Percentiles rank a stretch among this genome's conserved stretches.
These are phyloP conservation scores for Ampelocalamus luodianensis DNA, from an alignment of 176 grass and related monocot genomes.

Conservation along the genomic window DNA sequence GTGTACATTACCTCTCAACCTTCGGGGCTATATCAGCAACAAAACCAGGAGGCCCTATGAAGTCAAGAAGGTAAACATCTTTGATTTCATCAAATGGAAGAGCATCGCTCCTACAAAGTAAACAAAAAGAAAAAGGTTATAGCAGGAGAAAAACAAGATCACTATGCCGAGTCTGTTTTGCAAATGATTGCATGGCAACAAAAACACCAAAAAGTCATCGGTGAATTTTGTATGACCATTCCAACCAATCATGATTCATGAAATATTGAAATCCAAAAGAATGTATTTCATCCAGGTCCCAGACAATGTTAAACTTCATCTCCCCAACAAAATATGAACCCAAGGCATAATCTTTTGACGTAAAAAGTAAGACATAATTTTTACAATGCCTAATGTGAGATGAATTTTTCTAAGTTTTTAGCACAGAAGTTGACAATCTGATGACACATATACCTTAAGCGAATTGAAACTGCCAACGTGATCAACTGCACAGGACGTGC, in stretches of 20 bases:
- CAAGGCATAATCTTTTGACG: neutral
- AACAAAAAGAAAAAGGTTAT: neutral
- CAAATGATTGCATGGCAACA: neutral
- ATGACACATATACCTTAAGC: neutral
- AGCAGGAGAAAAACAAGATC: neutral
- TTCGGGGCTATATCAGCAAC: slow-evolving; percentile 72
- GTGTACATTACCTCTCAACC: slow-evolving; percentile 63
- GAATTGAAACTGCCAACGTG: too few relatives aligned
- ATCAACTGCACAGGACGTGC: too few relatives aligned
- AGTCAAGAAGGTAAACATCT: slow-evolving; percentile 90
- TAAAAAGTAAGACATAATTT: too few relatives aligned
- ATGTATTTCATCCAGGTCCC: neutral
- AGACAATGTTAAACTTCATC: slow-evolving; percentile 16
- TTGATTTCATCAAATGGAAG: slow-evolving; percentile 81
- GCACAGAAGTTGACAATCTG: neutral
- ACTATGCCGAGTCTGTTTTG: neutral
- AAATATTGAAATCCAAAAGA: neutral
- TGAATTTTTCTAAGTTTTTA: neutral
- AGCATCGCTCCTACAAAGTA: slow-evolving; percentile 55
- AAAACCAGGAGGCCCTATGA: slow-evolving; percentile 86
- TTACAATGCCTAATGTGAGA: neutral
- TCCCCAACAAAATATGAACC: neutral
- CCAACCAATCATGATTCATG: neutral
- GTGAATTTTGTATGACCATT: neutral
- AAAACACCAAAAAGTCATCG: neutral